Evolutionary conservation across 371 early-diverging fungal genomes (phyloP), one percentile per base, ranked within the genome.

Genomic region (Mortierella sp.): DNA sequence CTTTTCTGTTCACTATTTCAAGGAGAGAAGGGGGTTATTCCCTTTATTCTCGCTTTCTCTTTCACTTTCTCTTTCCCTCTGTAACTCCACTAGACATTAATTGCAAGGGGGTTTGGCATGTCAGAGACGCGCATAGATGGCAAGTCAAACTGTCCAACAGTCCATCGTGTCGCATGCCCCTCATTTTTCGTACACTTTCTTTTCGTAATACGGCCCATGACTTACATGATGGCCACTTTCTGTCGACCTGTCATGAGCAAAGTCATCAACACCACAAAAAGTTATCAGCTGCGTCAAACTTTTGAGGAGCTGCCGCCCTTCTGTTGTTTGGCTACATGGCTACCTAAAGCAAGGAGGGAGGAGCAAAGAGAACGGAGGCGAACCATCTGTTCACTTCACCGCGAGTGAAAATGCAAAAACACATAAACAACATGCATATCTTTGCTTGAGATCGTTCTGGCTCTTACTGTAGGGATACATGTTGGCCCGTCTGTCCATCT

Each of bases 31-130:
- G 34, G 34, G 63, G 63, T 63, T 34, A 6, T 63, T 34, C 1
- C 11, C 3, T 13, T 50, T 13, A 13, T 58, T 28, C 19, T 31
- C 63, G 31, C 63, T 8, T 7, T 57, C 26, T 57, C 58, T 57
- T 57, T 26, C 26, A 3, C 42, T 38, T 5, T 38, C 42, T 38
- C 42, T 38, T 5, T 38, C 42, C 5, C 42, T 38, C 42, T 38
- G n/a, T 55, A 13, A 60, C 63, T 63, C 38, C 63, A 60, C 1
- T 60, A 11, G 63, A 31, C 19, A 31, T 63, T 63, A 19, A 68
- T 68, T 68, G 68, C 68, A 68, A 68, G 68, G 68, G 68, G 68
- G 68, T 68, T 68, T 68, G 68, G 68, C 21, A 68, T 68, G 54
- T 47, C 54, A 54, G 55, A 54, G 73, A 58, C 24, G 50, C 31